Percentiles rank a stretch among this genome's conserved stretches.
Evolutionary conservation across 352 stramenopile species (phyloP).

Genomic region (Blastocystis sp.): DNA sequence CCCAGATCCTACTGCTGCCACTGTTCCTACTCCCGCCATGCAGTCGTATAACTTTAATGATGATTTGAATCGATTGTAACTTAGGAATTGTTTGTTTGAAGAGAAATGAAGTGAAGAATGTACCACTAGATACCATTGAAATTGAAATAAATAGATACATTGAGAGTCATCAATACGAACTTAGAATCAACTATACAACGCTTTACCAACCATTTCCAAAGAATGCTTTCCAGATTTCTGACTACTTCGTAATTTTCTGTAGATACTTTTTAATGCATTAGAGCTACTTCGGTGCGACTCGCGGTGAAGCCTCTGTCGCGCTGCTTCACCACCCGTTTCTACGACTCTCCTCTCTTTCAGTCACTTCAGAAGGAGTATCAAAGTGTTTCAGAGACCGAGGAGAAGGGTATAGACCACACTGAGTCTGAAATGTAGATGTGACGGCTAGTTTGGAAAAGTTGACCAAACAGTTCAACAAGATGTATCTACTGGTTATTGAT

Average conservation of each 20-base stretch:
- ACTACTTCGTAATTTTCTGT: not conserved
- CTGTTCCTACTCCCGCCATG: not conserved
- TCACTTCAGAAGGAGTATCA: constrained; percentile 50
- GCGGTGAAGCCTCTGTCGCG: constrained; percentile 8
- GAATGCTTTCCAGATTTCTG: constrained; percentile 30
- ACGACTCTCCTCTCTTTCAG: constrained; percentile 52
- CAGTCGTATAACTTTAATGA: not conserved
- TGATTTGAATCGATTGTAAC: too few relatives aligned
- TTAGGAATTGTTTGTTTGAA: too few relatives aligned
- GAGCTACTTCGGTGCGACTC: not conserved
- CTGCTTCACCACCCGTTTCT: constrained; percentile 50
- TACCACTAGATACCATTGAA: too few relatives aligned
- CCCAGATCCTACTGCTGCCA: not conserved
- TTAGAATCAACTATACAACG: too few relatives aligned
- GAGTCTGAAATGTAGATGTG: constrained; percentile 17
- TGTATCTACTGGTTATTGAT: not conserved
- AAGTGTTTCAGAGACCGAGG: constrained; percentile 17
- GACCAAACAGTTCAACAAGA: constrained; percentile 62
- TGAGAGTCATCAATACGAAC: too few relatives aligned
- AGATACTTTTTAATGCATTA: not conserved
- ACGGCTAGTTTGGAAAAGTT: constrained; percentile 47
- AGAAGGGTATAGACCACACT: constrained; percentile 8
- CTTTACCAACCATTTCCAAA: too few relatives aligned
- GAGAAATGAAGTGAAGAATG: too few relatives aligned
- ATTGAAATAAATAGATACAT: too few relatives aligned